Conservation (phyloP, 2,329 filamentous ascomycete genomes). For the Colletotrichum siamense region DNA sequence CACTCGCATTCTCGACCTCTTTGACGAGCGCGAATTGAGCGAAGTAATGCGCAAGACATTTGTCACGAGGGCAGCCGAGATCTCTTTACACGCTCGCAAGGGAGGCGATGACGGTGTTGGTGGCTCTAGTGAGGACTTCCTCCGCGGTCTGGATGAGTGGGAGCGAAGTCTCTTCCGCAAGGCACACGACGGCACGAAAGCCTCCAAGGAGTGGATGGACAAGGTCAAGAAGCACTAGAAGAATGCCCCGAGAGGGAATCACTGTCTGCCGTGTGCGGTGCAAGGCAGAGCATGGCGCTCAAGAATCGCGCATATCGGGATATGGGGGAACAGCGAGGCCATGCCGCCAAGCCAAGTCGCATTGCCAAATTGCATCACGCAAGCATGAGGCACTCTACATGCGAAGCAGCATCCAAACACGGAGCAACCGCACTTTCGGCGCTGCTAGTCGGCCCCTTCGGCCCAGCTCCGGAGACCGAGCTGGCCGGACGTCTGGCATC, state of each 20-base stretch:
- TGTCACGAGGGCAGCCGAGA: slow-evolving; percentile 79
- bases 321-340: not conserved
- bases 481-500: not conserved
- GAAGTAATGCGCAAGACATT: slow-evolving; percentile 80
- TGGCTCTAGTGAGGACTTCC: slow-evolving; percentile 78
- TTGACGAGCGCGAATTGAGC: slow-evolving; percentile 81
- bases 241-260: not conserved
- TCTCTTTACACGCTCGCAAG: slow-evolving; percentile 89
- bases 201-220: slow-evolving; percentile 73
- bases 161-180: slow-evolving; percentile 79
- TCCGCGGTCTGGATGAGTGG: slow-evolving; percentile 87
- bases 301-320: not conserved
- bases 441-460: not conserved
- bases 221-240: slow-evolving; percentile 47
- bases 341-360: not conserved
- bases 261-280: not conserved
- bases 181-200: slow-evolving; percentile 76
- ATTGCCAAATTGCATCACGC: not conserved
- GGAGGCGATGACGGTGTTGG: slow-evolving; percentile 69
- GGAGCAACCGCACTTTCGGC: not conserved
- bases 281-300: too few species aligned
- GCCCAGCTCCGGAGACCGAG: not conserved
- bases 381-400: not conserved
- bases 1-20: slow-evolving; percentile 85
- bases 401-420: not conserved